Conservation (phyloP, 164 flowering plant genomes). For the Chloranthus sessilifolius region DNA sequence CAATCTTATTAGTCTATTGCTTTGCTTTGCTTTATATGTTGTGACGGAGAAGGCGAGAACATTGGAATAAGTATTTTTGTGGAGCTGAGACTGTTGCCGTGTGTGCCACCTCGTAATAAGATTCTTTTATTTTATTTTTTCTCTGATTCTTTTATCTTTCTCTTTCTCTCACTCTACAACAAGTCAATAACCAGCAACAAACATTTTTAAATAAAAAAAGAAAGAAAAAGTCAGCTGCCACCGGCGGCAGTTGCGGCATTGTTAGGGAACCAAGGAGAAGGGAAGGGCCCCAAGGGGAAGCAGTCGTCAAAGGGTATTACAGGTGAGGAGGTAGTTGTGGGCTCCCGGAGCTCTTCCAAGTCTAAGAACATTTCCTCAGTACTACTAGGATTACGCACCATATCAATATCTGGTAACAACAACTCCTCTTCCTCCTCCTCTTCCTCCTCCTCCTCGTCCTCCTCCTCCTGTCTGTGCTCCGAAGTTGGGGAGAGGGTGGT, state of each 20-base stretch:
- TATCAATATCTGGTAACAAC: too few species aligned
- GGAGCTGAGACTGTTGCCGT: too few species aligned
- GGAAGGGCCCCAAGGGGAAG: constrained; percentile 30
- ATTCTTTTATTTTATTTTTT: too few species aligned
- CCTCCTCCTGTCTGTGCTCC: constrained; percentile 19
- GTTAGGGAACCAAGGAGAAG: constrained; percentile 38
- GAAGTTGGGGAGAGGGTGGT: constrained; percentile 15
- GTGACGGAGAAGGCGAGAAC: too few species aligned
- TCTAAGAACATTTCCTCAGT: constrained; percentile 73
- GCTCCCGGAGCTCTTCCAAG: constrained; percentile 41
- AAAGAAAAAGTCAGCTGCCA: constrained; percentile 40
- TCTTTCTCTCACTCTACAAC: too few species aligned
- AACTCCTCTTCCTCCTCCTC: constrained; percentile 37
- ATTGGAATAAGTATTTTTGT: too few species aligned
- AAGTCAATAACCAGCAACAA: too few species aligned
- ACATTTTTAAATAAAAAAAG: too few species aligned
- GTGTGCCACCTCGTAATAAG: too few species aligned
- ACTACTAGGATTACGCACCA: constrained; percentile 36
- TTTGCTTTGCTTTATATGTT: too few species aligned
- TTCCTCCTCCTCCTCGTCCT: constrained; percentile 18
- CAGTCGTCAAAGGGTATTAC: constrained; percentile 27
- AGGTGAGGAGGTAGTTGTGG: background rate
- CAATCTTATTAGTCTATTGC: too few species aligned
- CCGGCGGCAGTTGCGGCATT: constrained; percentile 47
- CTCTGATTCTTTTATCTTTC: too few species aligned